phyloP scores from a whole-genome alignment of 306 rosid genomes.

The Prunus persica region DNA sequence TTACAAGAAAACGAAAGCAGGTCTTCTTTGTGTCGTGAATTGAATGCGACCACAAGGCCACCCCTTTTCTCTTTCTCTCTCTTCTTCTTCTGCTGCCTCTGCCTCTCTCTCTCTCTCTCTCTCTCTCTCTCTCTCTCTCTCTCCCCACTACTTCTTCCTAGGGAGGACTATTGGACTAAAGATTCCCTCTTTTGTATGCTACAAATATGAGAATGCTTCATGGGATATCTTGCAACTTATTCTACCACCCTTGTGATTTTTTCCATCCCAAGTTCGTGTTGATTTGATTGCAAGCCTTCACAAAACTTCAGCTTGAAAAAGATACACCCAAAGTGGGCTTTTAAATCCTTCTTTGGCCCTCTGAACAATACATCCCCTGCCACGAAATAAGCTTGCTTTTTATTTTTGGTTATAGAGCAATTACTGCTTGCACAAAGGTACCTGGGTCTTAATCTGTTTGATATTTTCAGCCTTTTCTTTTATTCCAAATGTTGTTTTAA shows the following conservation, averaged over 20 bases:
- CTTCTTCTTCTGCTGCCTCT: background rate
- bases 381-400: constrained; percentile 13
- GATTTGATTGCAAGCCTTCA: constrained; percentile 15
- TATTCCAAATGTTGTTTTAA: constrained; percentile 13
- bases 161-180: background rate
- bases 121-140: background rate
- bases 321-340: background rate
- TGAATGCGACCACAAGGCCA: constrained; percentile 47
- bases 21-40: constrained; percentile 42
- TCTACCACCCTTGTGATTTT: constrained; percentile 28
- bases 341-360: background rate
- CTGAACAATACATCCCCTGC: constrained; percentile 5
- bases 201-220: constrained; percentile 53
- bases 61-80: constrained; percentile 19
- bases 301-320: constrained; percentile 27
- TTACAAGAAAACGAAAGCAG: constrained; percentile 50
- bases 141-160: background rate
- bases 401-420: background rate
- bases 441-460: constrained; percentile 18
- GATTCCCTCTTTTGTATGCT: constrained; percentile 23
- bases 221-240: constrained; percentile 41
- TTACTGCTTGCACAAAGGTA: constrained; percentile 33
- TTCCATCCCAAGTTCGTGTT: constrained; percentile 27
- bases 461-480: constrained; percentile 6
- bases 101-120: background rate